A percentile compares a stretch with the other conserved stretches of the same genome.
These are phyloP conservation scores for Phaseolus coccineus DNA, from an alignment of 331 rosid species.

Conservation along the genomic window DNA sequence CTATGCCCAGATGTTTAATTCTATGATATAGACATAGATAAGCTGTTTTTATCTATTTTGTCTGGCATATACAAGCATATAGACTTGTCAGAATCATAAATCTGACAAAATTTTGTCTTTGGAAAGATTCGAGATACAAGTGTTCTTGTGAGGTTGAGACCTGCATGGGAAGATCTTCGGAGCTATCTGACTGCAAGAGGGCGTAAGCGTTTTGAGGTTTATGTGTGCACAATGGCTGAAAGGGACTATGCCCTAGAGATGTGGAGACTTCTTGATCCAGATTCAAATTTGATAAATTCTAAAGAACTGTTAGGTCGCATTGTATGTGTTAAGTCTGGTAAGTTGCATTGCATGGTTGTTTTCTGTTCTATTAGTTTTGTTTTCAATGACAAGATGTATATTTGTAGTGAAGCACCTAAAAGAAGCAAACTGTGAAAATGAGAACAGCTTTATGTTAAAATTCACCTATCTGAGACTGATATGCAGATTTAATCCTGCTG, in stretches of 20 bases:
- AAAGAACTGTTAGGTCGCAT: constrained; percentile 87
- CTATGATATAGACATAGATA: constrained; percentile 4
- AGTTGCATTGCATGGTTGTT: constrained; percentile 46
- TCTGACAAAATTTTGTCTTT: constrained; percentile 44
- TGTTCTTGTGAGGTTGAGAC: constrained; percentile 98
- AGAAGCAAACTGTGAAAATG: constrained; percentile 2
- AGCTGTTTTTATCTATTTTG: constrained; percentile 28
- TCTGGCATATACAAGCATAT: constrained; percentile 19
- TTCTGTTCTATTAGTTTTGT: constrained; percentile 36
- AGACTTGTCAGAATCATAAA: constrained; percentile 29
- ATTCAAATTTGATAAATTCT: constrained; percentile 86
- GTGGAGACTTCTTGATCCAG: constrained; percentile 99
- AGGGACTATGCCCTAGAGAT: constrained; percentile 99
- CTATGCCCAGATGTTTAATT: constrained; percentile 19
- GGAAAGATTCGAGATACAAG: constrained; percentile 96
- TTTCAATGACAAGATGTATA: constrained; percentile 32
- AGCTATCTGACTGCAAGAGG: constrained; percentile 97
- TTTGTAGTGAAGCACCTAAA: background rate
- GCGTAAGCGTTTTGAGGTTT: constrained; percentile 99
- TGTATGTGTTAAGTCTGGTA: constrained; percentile 97
- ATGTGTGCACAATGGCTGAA: constrained; percentile 99
- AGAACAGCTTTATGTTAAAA: constrained; percentile 3
- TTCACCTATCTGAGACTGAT: constrained; percentile 19
- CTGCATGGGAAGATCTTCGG: constrained; percentile 99
- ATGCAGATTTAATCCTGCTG: constrained; percentile 6